Evolutionary conservation across 768 basidiomycete species (phyloP).

Genomic region (Boletales sp.): DNA sequence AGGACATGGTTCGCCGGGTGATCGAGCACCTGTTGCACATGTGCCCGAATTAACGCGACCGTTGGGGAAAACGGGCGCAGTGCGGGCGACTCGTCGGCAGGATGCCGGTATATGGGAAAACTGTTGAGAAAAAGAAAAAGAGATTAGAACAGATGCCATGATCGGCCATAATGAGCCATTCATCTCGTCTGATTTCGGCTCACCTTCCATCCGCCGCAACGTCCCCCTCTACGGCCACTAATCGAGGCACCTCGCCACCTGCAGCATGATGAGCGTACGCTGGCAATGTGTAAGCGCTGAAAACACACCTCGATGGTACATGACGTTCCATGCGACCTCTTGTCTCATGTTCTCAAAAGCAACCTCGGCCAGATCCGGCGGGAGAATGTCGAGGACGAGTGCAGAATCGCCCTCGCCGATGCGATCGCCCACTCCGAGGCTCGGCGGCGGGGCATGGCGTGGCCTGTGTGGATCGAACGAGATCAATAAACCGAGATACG

Average conservation of each 20-base stretch:
- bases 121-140: slow-evolving; percentile 29
- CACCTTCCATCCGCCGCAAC: slow-evolving; percentile 51
- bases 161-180: slow-evolving; percentile 10
- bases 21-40: slow-evolving; percentile 53
- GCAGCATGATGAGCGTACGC: slow-evolving; percentile 2
- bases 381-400: slow-evolving; percentile 56
- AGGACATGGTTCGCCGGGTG: slow-evolving; percentile 82
- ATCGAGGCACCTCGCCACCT: slow-evolving; percentile 73
- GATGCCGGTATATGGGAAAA: slow-evolving; percentile 79
- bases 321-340: slow-evolving; percentile 70
- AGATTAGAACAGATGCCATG: background rate
- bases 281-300: background rate
- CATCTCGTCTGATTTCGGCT: slow-evolving; percentile 34
- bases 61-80: slow-evolving; percentile 66
- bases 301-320: slow-evolving; percentile 68
- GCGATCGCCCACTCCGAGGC: slow-evolving; percentile 32
- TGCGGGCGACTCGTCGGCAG: slow-evolving; percentile 73
- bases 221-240: slow-evolving; percentile 60
- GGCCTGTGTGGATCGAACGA: slow-evolving; percentile 14
- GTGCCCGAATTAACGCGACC: slow-evolving; percentile 58
- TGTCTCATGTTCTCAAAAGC: slow-evolving; percentile 56
- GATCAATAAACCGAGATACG: slow-evolving; percentile 3
- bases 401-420: slow-evolving; percentile 69
- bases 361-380: slow-evolving; percentile 47
- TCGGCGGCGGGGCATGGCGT: slow-evolving; percentile 18